A percentile compares a stretch with the other conserved stretches of the same genome.
phyloP scores from a whole-genome alignment of 164 flowering plant species.

The Akebia trifoliata region DNA sequence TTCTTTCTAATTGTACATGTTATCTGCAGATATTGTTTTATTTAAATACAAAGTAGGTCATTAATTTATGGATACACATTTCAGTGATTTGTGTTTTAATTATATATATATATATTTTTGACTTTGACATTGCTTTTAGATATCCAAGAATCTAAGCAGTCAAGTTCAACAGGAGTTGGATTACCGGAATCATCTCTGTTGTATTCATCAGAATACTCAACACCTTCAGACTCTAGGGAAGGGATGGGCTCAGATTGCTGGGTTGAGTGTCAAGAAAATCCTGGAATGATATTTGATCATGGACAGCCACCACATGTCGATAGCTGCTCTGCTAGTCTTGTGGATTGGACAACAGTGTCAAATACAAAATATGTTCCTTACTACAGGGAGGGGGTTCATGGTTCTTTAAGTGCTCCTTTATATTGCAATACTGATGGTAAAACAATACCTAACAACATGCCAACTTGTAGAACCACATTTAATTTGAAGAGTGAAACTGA shows the following conservation, averaged over 20 bases:
- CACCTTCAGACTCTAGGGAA: constrained; percentile 9
- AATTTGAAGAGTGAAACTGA: constrained; percentile 16
- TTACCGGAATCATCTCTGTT: constrained; percentile 6
- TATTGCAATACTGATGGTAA: constrained; percentile 13
- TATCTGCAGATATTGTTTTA: background rate
- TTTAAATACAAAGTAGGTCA: background rate
- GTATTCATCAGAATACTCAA: constrained; percentile 11
- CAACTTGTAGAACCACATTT: constrained; percentile 18
- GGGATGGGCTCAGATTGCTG: constrained; percentile 9
- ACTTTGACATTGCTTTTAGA: constrained; percentile 17
- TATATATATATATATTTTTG: too few species aligned
- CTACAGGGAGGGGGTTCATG: constrained; percentile 18
- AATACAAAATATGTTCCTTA: constrained; percentile 16
- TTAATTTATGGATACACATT: constrained; percentile 1
- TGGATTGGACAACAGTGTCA: constrained; percentile 22
- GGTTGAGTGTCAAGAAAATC: constrained; percentile 3
- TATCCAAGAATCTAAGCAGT: constrained; percentile 8
- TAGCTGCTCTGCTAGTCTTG: constrained; percentile 23
- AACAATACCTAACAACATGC: constrained; percentile 11
- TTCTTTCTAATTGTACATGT: background rate
- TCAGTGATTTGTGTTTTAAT: background rate
- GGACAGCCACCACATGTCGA: constrained; percentile 18
- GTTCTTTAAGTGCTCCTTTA: constrained; percentile 8
- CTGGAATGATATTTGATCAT: constrained; percentile 10
- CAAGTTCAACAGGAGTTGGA: constrained; percentile 5